Evolutionary conservation across 2,329 filamentous ascomycete genomes (phyloP).

Genomic region (Verticillium tricorpus): DNA sequence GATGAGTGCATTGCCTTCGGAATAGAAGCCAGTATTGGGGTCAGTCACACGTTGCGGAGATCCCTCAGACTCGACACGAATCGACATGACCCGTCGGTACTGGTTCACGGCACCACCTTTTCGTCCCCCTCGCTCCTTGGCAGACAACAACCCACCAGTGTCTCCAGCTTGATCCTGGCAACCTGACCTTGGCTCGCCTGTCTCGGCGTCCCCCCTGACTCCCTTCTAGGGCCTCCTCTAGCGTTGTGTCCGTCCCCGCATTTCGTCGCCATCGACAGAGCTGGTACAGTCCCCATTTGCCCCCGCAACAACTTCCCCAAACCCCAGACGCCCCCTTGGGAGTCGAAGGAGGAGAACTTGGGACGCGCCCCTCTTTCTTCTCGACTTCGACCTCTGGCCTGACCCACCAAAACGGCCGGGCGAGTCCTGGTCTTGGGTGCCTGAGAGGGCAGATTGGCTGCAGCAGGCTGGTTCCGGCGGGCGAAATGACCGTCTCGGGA

Average conservation of each 20-base stretch:
- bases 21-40: neutral
- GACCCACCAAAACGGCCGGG: neutral
- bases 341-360: neutral
- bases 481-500: neutral
- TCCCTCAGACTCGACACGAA: neutral
- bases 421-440: neutral
- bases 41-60: neutral
- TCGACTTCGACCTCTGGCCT: neutral
- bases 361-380: neutral
- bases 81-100: neutral
- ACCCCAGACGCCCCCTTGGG: neutral
- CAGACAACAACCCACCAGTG: neutral
- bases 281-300: neutral
- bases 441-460: no score
- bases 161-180: neutral
- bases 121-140: neutral
- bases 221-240: neutral
- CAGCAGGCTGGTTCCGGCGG: neutral
- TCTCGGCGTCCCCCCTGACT: neutral
- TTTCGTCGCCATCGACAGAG: neutral
- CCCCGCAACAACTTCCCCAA: neutral
- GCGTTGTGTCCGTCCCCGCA: neutral
- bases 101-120: neutral
- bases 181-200: neutral
- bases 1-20: neutral